Conservation (phyloP, 805 yeast species). For the Hanseniaspora guilliermondii region DNA sequence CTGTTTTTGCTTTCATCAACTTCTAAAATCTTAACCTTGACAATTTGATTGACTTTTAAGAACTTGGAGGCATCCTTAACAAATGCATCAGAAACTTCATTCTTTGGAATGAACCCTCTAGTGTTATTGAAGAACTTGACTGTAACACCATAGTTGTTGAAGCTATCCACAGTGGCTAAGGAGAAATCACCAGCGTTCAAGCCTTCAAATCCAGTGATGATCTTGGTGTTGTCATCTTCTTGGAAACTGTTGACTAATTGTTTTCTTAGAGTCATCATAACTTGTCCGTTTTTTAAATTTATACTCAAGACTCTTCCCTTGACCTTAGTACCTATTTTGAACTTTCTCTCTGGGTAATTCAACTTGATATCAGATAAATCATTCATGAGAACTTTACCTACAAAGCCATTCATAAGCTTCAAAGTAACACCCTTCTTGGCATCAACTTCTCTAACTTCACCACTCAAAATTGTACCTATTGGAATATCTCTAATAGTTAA, state of each 20-base stretch:
- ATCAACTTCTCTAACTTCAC: slow-evolving; percentile 42
- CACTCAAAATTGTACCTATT: slow-evolving; percentile 51
- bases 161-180: slow-evolving; percentile 59
- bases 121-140: slow-evolving; percentile 71
- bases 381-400: slow-evolving; percentile 57
- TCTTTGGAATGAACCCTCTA: slow-evolving; percentile 69
- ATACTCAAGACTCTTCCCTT: slow-evolving; percentile 57
- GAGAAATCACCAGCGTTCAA: slow-evolving; percentile 39
- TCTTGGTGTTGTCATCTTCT: slow-evolving; percentile 21
- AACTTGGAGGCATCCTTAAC: slow-evolving; percentile 67
- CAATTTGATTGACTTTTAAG: slow-evolving; percentile 73
- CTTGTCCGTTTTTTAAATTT: slow-evolving; percentile 33
- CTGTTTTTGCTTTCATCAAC: slow-evolving; percentile 43
- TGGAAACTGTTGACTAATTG: slow-evolving; percentile 51
- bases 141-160: slow-evolving; percentile 67
- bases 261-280: slow-evolving; percentile 67
- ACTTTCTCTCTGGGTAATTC: slow-evolving; percentile 83
- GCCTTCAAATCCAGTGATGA: slow-evolving; percentile 36
- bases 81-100: slow-evolving; percentile 82
- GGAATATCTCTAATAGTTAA: slow-evolving; percentile 62
- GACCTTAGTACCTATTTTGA: slow-evolving; percentile 70
- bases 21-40: slow-evolving; percentile 50
- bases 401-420: slow-evolving; percentile 51
- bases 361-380: slow-evolving; percentile 79
- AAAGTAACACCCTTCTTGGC: slow-evolving; percentile 56